Evolutionary conservation across 768 basidiomycete species (phyloP).

Genomic region (Baorangia bicolor): DNA sequence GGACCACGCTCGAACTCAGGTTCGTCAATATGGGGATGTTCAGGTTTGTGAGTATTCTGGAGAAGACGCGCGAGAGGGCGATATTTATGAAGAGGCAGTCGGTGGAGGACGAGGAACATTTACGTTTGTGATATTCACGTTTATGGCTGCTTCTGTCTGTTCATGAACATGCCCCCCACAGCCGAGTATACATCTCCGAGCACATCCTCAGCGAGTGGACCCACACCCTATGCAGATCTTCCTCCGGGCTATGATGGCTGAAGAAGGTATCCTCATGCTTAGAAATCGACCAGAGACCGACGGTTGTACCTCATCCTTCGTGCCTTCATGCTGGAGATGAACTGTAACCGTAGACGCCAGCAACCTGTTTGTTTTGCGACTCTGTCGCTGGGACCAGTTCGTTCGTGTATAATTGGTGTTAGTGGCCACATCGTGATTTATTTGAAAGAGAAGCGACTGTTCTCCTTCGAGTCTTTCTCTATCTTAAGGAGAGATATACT

Average conservation of each 20-base stretch:
- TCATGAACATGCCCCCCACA: slow-evolving; percentile 6
- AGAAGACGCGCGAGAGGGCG: slow-evolving; percentile 74
- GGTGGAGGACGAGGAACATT: slow-evolving; percentile 33
- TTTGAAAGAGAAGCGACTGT: background rate
- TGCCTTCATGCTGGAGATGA: background rate
- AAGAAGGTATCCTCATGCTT: background rate
- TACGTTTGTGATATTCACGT: slow-evolving; percentile 26
- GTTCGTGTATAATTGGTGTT: background rate
- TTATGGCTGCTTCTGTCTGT: background rate
- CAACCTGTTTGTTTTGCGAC: background rate
- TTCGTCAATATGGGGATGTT: slow-evolving; percentile 70
- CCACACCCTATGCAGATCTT: slow-evolving; percentile 23
- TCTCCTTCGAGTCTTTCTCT: background rate
- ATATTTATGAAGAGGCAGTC: slow-evolving; percentile 70
- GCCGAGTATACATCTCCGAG: slow-evolving; percentile 32
- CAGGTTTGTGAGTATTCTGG: slow-evolving; percentile 66
- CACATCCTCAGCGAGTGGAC: slow-evolving; percentile 15
- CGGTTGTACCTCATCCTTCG: background rate
- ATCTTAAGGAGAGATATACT: background rate
- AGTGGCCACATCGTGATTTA: background rate
- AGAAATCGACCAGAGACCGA: background rate
- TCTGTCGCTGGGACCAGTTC: background rate
- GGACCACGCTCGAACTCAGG: slow-evolving; percentile 65
- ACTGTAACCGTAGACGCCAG: background rate
- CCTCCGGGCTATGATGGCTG: slow-evolving; percentile 31